phyloP scores from a whole-genome alignment of 1,284 basidiomycete genomes.

The Moniliophthora roreri region DNA sequence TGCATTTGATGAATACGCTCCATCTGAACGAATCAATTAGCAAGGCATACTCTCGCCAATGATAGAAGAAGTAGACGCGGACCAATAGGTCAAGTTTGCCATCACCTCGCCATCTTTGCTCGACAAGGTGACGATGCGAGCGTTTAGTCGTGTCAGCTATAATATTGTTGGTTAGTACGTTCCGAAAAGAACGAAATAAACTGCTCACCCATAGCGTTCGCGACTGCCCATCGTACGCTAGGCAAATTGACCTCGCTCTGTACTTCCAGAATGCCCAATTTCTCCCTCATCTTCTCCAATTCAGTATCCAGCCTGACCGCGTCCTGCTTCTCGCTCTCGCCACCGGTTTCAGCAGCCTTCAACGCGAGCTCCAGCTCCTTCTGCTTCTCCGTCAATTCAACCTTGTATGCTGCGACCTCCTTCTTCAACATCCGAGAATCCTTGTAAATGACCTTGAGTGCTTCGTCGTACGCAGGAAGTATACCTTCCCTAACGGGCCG shows the following conservation, averaged over 20 bases:
- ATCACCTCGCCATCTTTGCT: conserved; percentile 84
- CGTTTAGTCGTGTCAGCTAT: conserved; percentile 64
- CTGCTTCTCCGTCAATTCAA: not conserved
- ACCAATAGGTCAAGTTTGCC: conserved; percentile 85
- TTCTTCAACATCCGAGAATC: conserved; percentile 45
- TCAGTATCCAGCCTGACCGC: conserved; percentile 34
- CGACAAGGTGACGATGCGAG: conserved; percentile 78
- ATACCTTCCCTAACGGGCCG: conserved; percentile 66
- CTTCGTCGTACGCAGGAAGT: conserved; percentile 83
- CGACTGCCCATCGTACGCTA: conserved; percentile 71
- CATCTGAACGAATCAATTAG: conserved; percentile 59
- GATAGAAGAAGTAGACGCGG: conserved; percentile 27
- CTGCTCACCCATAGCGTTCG: conserved; percentile 71
- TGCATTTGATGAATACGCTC: conserved; percentile 89
- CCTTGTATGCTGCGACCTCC: conserved; percentile 30
- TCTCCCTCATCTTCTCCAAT: conserved; percentile 39
- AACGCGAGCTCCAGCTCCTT: conserved; percentile 27
- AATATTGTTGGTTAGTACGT: not conserved
- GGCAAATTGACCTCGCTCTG: conserved; percentile 79
- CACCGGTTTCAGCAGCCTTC: conserved; percentile 4
- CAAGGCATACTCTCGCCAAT: conserved; percentile 11
- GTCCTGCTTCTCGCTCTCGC: conserved; percentile 20
- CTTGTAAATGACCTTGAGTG: conserved; percentile 61
- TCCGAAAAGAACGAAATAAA: conserved; percentile 5
- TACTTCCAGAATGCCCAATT: conserved; percentile 53